Evolutionary conservation across 2,329 filamentous ascomycete genomes (phyloP), one percentile per base, ranked within the genome.

Genomic region (Aaosphaeria arxii): DNA sequence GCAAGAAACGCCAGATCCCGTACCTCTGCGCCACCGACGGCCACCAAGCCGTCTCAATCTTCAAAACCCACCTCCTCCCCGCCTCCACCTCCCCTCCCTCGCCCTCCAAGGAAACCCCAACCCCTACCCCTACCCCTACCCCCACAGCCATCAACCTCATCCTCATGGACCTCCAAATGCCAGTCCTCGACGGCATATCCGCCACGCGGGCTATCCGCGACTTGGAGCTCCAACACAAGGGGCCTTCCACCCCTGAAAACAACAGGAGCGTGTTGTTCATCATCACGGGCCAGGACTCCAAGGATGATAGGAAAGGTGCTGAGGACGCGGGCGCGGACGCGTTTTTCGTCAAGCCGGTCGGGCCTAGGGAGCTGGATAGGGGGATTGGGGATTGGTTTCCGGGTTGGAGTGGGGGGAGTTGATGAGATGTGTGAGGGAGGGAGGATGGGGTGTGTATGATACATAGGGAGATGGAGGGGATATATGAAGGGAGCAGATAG

Each of bases 11-110:
- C 29, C 57, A 59, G 1, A 53, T 64, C 3, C 63, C 67, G 0
- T 74, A 71, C 33, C 46, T 58, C 4, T 70, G 64, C 3, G 73
- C 74, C 1, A 57, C 56, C 1, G 68, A 77, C 41, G 74, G 75
- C 4, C 47, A 55, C 2, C 59, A 75, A 55, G 75, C 75, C 1
- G 68, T 77, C n/a, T n/a, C 17, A 24, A 24, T 24, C 17, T 24
- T 24, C 17, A 24, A 24, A 24, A 2, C 17, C 17, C 17, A 24
- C 17, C 17, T 24, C 17, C 17, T 24, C 17, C 17, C 17, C 17
- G 3, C 17, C 17, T 24, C 17, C 17, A 24, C 17, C 17, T 24
- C 17, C 17, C 17, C 17, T 24, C 17, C 17, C 17, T 24, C 17
- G 17, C 17, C 17, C 17, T 24, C 17, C 17, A 24, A 24, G 17